Base-by-base conservation (phyloP, 2,329 filamentous ascomycete species). In the Fusarium nematophilum region DNA sequence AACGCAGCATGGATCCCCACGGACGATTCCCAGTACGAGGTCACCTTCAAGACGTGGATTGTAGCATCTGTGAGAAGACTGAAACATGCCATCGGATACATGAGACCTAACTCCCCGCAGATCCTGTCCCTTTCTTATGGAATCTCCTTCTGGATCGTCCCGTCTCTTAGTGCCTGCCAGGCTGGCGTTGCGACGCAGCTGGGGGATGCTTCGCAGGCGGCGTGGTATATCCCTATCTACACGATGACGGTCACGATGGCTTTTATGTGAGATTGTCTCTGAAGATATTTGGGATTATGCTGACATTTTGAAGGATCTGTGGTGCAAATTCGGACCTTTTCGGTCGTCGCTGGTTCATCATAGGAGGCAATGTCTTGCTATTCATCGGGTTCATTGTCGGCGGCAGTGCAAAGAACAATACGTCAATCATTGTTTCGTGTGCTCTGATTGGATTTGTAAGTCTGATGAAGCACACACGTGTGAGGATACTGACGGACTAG, bases 261-360 rank as follows among this genome's bases (percentile, higher is more conserved):
- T 3, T 79, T 79, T 57, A 75, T 78, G 56, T 60, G 26, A 49
- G 56, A n/a, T n/a, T n/a, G n/a, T n/a, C n/a, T n/a, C n/a, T n/a
- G n/a, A n/a, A n/a, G n/a, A n/a, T 45, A n/a, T 11, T 5, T 15
- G 10, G 3, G 8, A 7, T 5, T n/a, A n/a, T 9, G 10, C 9
- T 27, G n/a, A 13, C 23, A 9, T 40, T 9, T 25, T 15, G 2
- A 15, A 65, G 62, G 70, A 70, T 76, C 26, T 75, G 67, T 38
- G 72, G 73, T 62, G 70, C 79, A 6, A 81, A 81, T 65, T 79
- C 77, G 9, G 79, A 83, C 65, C 68, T 81, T 10, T 74, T 82
- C 15, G 79, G 80, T 11, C 75, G 80, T 9, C 50, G 55, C 23
- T 54, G 50, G 50, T 58, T 58, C 30, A 54, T 58, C 39, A 54